Conservation (phyloP, 495 filamentous ascomycete genomes). For the Ramalina peruviana region DNA sequence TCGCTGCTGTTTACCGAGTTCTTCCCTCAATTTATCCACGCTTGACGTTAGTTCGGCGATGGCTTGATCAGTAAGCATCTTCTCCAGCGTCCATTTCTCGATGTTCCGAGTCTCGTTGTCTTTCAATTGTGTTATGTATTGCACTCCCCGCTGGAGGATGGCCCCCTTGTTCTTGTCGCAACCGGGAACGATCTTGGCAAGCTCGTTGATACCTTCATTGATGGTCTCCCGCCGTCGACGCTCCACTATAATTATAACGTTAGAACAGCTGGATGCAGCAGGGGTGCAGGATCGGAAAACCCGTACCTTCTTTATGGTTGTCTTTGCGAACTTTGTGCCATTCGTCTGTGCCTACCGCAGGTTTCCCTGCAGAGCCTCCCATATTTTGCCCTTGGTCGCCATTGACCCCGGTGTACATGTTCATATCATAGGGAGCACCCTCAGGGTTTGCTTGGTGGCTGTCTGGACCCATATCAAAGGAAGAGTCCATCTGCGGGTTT, state of each 20-base stretch:
- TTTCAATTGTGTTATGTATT: constrained; percentile 87
- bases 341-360: constrained; percentile 85
- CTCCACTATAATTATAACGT: constrained; percentile 49
- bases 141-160: constrained; percentile 83
- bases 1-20: constrained; percentile 55
- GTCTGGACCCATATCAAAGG: constrained; percentile 22
- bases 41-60: constrained; percentile 77
- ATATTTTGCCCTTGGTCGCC: constrained; percentile 35
- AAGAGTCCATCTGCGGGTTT: constrained; percentile 25
- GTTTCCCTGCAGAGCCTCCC: constrained; percentile 43
- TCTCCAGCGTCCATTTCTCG: constrained; percentile 94
- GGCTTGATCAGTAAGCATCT: constrained; percentile 86
- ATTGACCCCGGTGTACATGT: constrained; percentile 20
- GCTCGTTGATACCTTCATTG: constrained; percentile 97
- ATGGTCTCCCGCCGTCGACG: constrained; percentile 95
- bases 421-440: constrained; percentile 18
- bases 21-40: constrained; percentile 79
- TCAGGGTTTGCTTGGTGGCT: constrained; percentile 20
- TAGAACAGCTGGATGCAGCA: background rate
- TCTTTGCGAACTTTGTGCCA: constrained; percentile 97
- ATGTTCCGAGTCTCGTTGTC: constrained; percentile 88
- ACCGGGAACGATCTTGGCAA: constrained; percentile 91
- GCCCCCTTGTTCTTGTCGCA: constrained; percentile 99
- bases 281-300: background rate
- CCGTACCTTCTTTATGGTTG: constrained; percentile 95